These are phyloP conservation scores for Zychaea mexicana DNA, from an alignment of 371 early-diverging fungal genomes.

Conservation along the genomic window DNA sequence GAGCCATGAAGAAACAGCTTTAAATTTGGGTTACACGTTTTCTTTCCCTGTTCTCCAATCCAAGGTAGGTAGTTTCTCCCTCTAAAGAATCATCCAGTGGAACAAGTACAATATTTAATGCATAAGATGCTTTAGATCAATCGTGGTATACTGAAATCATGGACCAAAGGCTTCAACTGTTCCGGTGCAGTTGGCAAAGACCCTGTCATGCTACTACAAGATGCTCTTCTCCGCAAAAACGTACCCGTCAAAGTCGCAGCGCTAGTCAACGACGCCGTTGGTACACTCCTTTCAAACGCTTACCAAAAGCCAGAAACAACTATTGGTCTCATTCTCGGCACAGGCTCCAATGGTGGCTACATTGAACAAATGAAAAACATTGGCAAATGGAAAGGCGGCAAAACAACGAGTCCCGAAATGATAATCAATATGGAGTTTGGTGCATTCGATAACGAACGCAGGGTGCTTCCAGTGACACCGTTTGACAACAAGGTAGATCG, in stretches of 20 bases:
- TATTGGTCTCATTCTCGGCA: constrained; percentile 93
- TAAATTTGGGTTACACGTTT: constrained; percentile 93
- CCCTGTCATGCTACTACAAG: constrained; percentile 85
- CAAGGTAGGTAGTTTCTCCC: constrained; percentile 24
- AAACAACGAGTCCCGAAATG: constrained; percentile 68
- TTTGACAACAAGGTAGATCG: constrained; percentile 88
- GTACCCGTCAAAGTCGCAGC: constrained; percentile 81
- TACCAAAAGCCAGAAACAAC: constrained; percentile 81
- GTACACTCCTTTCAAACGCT: constrained; percentile 87
- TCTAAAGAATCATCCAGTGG: too few species aligned
- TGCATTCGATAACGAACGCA: constrained; percentile 81
- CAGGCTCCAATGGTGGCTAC: constrained; percentile 96
- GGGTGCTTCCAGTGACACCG: constrained; percentile 78
- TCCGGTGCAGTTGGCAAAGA: constrained; percentile 85
- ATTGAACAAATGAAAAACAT: constrained; percentile 78
- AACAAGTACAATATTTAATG: too few species aligned
- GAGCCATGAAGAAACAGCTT: constrained; percentile 31
- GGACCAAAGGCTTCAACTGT: constrained; percentile 94
- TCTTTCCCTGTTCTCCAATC: constrained; percentile 92
- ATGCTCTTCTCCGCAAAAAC: constrained; percentile 77
- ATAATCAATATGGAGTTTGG: constrained; percentile 94
- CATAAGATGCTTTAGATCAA: constrained; percentile 59
- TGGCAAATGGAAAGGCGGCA: constrained; percentile 66
- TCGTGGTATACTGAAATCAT: constrained; percentile 77
- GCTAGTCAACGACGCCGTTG: constrained; percentile 96